Percentiles rank a stretch among this genome's conserved stretches.
Evolutionary conservation across 305 asterid species (phyloP).

Genomic region (Solanum aculeatissimum): DNA sequence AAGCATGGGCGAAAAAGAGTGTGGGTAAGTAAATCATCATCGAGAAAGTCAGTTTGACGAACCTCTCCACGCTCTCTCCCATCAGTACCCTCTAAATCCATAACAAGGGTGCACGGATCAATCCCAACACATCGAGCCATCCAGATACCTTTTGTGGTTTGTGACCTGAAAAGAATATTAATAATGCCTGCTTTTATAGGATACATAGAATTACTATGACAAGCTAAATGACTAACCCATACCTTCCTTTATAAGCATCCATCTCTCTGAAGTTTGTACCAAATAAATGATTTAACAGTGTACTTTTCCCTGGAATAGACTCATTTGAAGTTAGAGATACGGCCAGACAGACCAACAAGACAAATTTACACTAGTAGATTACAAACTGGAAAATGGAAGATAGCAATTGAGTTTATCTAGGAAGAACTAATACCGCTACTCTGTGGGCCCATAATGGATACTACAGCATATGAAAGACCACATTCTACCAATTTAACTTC

Average conservation of each 20-base stretch:
- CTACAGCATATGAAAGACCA: slow-evolving; percentile 97
- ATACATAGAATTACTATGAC: neutral
- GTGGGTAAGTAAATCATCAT: neutral
- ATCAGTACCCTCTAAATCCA: slow-evolving; percentile 99
- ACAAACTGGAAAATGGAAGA: neutral
- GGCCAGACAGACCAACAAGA: neutral
- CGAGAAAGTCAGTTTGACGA: neutral
- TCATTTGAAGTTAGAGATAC: neutral
- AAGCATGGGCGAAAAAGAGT: neutral
- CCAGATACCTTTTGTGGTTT: slow-evolving; percentile 97
- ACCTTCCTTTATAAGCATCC: slow-evolving; percentile 97
- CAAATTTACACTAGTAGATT: neutral
- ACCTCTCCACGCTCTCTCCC: slow-evolving; percentile 99
- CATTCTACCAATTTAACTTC: slow-evolving; percentile 73
- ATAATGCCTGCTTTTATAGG: neutral
- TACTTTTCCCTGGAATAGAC: slow-evolving; percentile 75
- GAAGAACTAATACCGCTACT: slow-evolving; percentile 66
- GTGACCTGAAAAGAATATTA: slow-evolving; percentile 47
- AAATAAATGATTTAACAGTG: slow-evolving; percentile 78
- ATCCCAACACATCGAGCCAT: slow-evolving; percentile 88
- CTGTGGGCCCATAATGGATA: slow-evolving; percentile 98
- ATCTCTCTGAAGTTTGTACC: slow-evolving; percentile 80
- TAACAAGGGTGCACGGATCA: slow-evolving; percentile 84
- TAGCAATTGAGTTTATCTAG: neutral
- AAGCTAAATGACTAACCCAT: slow-evolving; percentile 9